Evolutionary conservation across 768 basidiomycete species (phyloP), one percentile per base, ranked within the genome.

Genomic region (Tylopilus plumbeoviolaceoides): DNA sequence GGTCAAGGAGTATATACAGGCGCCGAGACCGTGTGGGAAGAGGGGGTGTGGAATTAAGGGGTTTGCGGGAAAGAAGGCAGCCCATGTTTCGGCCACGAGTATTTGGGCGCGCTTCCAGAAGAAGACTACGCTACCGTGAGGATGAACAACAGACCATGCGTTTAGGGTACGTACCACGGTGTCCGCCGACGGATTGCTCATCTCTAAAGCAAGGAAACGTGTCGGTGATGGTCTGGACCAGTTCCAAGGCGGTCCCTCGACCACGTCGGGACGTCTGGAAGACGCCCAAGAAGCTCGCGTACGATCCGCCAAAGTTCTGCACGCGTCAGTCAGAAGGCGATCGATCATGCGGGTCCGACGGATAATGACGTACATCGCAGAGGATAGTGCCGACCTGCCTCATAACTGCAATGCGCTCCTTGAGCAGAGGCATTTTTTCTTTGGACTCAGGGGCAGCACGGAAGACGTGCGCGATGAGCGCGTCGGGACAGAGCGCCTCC

Each of bases 81-180:
- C 92, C 92, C 91, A 94, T 0, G 83, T 84, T 65, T 95, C 92
- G 1, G 92, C 92, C 30, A 94, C 86, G 36, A 95, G 78, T 51
- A 95, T 95, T 59, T 95, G 92, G 1, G 91, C 85, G 31, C 92
- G 84, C 66, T 95, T 95, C 89, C 91, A 93, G 51, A 95, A 77
- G 68, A 70, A 83, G 8, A 94, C 89, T 91, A 48, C 11, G 14
- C 15, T 9, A 3, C 14, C 7, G 21, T 54, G 47, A 58, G 47
- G 28, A n/a, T 36, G n/a, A 23, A 31, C 25, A 23, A 28, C 28
- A 20, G 5, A 25, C 39, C n/a, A 20, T 1, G 14, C 15, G 10
- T 18, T 7, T 18, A 17, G 15, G 33, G 39, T 21, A 56, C 70
- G 27, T 57, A 89, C 91, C 77, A 78, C 76, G 81, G 21, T 73